Percentiles rank a stretch among this genome's conserved stretches.
Conservation (phyloP, 768 basidiomycete genomes). For the Phlegmacium glaucopus region DNA sequence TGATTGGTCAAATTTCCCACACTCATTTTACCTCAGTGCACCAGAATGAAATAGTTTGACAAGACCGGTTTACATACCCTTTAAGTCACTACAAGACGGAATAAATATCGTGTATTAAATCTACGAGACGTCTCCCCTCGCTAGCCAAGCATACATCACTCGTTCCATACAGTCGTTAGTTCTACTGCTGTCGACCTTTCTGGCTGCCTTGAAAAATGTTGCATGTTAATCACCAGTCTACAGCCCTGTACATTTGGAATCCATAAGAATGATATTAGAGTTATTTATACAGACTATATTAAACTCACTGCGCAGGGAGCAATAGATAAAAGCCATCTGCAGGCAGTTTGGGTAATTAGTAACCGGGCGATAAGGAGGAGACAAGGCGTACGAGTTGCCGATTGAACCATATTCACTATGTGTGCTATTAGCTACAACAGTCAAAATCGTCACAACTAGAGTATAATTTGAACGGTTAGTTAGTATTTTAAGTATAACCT, state of each 20-base stretch:
- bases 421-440: slow-evolving; percentile 16
- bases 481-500: neutral
- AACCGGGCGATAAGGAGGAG: neutral
- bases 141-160: too few relatives aligned
- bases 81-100: too few relatives aligned
- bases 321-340: slow-evolving; percentile 27
- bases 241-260: slow-evolving; percentile 15
- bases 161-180: slow-evolving; percentile 12
- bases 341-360: neutral
- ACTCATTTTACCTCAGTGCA: slow-evolving; percentile 12
- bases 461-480: neutral
- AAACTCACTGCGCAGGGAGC: slow-evolving; percentile 24
- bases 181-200: slow-evolving; percentile 9
- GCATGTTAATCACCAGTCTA: slow-evolving; percentile 22
- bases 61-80: too few relatives aligned
- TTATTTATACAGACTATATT: neutral
- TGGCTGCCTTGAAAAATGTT: slow-evolving; percentile 7
- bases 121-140: too few relatives aligned
- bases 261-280: neutral
- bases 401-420: slow-evolving; percentile 20
- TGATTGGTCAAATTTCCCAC: slow-evolving; percentile 33
- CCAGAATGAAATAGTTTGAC: neutral
- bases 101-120: too few relatives aligned
- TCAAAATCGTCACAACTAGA: slow-evolving; percentile 19
- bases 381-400: slow-evolving; percentile 21